Base-by-base conservation (phyloP, 2,329 filamentous ascomycete genomes). In the Scedosporium boydii region DNA sequence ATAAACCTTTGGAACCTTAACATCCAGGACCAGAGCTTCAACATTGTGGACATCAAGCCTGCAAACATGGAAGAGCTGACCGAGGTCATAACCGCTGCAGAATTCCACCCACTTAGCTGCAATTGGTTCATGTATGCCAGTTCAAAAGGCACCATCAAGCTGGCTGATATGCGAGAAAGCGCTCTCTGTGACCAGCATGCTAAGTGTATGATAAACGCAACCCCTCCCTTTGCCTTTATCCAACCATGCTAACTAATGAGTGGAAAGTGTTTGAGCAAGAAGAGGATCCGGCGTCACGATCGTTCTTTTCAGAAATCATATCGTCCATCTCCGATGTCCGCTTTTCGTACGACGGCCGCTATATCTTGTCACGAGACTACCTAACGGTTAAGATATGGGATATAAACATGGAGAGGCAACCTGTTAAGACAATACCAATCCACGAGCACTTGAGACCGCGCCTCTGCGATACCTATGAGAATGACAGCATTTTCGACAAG, bases 91-190 rank as follows among this genome's bases (percentile, higher is more conserved):
- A 99, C 95, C 12, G 95, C 95, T 51, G 95, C 95, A 61, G 95
- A 99, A 73, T 99, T 99, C 71, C 95, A 99, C 73, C 95, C 95
- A 5, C 82, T 88, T 71, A 96, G 93, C 80, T 99, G 95, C 83
- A 98, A 99, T 77, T 96, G 91, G 92, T 98, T 99, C 80, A 99
- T 99, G 93, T 99, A 98, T 75, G 95, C 95, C 69, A 98, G 93
- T 76, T 97, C 93, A 64, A 99, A 99, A 77, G 95, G 95, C 65
- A 98, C 95, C 42, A 98, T 99, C 79, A 99, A 99, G 79, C 82
- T 99, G 69, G 95, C 95, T 58, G 95, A 99, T 71, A 99, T 99
- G 95, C 87, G 95, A 70, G 90, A 97, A 80, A 96, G 92, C 71
- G 95, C 95, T 34, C 80, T 99, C 60, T 99, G 95, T 72, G 95